Base-by-base conservation (phyloP, 768 basidiomycete genomes). In the Mycena kentingensis region DNA sequence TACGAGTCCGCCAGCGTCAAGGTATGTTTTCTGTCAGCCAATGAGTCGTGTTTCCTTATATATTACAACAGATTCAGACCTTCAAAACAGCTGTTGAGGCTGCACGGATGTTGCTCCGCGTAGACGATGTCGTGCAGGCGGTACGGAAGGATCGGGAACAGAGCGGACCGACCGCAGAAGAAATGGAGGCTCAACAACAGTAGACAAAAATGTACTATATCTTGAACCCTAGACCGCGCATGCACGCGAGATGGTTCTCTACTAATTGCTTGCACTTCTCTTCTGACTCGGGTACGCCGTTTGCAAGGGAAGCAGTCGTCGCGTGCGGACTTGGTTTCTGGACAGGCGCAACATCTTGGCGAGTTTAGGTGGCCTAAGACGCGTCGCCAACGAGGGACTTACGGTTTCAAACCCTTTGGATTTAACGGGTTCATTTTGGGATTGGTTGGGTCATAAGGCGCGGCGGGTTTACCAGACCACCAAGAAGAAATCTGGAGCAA, bases 31-130 rank as follows among this genome's bases (percentile, higher is more conserved):
- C 2, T 4, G 19, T 15, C 2, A 28, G 21, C 1, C 3, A 21
- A 8, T 26, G 27, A 41, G 39, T 15, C 13, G 3, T 18, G 42
- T 36, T 47, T n/a, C 12, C 41, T 42, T 18, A 47, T 21, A 28
- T 18, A 29, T 22, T 31, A 34, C n/a, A 22, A 2, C 57, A 88
- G 88, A 88, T 96, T 29, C 96, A 98, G 78, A 98, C 87, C 8
- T 74, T 96, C 65, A 98, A 98, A 80, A 99, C 95, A 7, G 95
- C 97, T 16, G 88, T 98, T 63, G 94, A 99, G 82, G 92, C 91
- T 45, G 88, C 95, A 0, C 89, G 93, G 10, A 88, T 96, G 77
- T 76, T 98, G 4, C 80, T 96, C 22, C 87, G 93, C 24, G 93
- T 97, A 1, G 95, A 97, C 66, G 93, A 97, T 61, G 90, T 98